These are phyloP conservation scores for Emydomyces testavorans DNA, from an alignment of 2,329 filamentous ascomycete genomes.

Conservation along the genomic window DNA sequence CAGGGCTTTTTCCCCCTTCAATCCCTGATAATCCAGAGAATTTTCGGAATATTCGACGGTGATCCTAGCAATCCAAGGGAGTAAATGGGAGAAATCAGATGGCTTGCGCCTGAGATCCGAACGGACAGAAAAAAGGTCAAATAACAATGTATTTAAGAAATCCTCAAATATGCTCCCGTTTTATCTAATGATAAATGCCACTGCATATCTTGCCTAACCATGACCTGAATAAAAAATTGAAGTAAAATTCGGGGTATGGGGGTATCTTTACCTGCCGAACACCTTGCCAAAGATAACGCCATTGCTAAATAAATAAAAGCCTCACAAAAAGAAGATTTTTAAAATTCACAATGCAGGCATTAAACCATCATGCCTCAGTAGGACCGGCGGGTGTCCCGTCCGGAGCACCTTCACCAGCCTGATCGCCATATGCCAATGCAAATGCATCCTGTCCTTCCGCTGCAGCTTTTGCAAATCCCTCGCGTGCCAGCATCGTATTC, in stretches of 20 bases:
- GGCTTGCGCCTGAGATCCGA: too few relatives aligned
- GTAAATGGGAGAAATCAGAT: too few relatives aligned
- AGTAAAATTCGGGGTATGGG: neutral
- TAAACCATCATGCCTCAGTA: neutral
- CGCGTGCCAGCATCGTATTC: slow-evolving; percentile 76
- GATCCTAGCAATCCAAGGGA: too few relatives aligned
- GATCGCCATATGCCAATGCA: slow-evolving; percentile 25
- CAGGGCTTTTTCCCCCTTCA: too few relatives aligned
- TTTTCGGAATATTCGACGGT: too few relatives aligned
- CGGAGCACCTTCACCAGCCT: slow-evolving; percentile 1
- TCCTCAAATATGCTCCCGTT: neutral
- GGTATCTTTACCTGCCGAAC: neutral
- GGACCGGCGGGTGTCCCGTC: neutral
- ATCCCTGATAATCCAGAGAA: too few relatives aligned
- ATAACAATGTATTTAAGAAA: neutral
- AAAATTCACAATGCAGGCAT: neutral
- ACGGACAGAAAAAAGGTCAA: too few relatives aligned
- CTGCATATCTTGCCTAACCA: too few relatives aligned
- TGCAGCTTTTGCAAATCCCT: slow-evolving; percentile 61
- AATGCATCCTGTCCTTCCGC: slow-evolving; percentile 36
- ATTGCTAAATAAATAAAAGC: neutral
- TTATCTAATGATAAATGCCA: neutral
- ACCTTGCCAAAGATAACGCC: neutral
- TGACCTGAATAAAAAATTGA: too few relatives aligned
- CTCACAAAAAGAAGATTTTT: neutral